Evolutionary conservation across 345 rosid genomes (phyloP).

Genomic region (Syzygium oleosum): DNA sequence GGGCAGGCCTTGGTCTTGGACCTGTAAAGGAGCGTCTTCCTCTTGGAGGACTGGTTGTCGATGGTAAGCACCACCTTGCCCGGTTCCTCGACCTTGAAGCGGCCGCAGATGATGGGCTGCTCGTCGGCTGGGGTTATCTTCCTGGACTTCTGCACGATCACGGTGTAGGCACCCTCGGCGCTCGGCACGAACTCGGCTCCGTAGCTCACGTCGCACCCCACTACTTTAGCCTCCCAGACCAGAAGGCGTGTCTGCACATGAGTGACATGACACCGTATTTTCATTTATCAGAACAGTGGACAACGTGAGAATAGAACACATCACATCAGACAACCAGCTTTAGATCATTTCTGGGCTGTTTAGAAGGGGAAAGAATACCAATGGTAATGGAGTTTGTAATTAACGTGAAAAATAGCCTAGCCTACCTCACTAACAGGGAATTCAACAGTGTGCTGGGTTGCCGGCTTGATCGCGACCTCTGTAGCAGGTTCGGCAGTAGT

Average conservation of each 20-base stretch:
- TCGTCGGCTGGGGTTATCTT: conserved; percentile 45
- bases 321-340: neutral
- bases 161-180: conserved; percentile 56
- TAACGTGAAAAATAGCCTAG: neutral
- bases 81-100: conserved; percentile 58
- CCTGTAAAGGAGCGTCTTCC: conserved; percentile 89
- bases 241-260: conserved; percentile 33
- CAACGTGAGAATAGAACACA: neutral
- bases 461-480: conserved; percentile 52
- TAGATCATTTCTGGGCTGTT: neutral
- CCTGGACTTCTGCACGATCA: conserved; percentile 64
- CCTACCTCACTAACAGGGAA: conserved; percentile 60
- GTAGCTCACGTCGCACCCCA: conserved; percentile 75
- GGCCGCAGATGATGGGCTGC: conserved; percentile 50
- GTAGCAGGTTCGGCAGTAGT: conserved; percentile 39
- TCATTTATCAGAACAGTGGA: neutral
- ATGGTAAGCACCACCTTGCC: conserved; percentile 68
- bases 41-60: conserved; percentile 70
- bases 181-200: conserved; percentile 72
- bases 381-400: neutral
- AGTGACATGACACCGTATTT: neutral
- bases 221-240: conserved; percentile 72
- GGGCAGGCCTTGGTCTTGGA: conserved; percentile 55
- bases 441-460: conserved; percentile 54
- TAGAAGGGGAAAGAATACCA: neutral